Evolutionary conservation across 139 green algal species (phyloP).

Genomic region (Closterium sp.): DNA sequence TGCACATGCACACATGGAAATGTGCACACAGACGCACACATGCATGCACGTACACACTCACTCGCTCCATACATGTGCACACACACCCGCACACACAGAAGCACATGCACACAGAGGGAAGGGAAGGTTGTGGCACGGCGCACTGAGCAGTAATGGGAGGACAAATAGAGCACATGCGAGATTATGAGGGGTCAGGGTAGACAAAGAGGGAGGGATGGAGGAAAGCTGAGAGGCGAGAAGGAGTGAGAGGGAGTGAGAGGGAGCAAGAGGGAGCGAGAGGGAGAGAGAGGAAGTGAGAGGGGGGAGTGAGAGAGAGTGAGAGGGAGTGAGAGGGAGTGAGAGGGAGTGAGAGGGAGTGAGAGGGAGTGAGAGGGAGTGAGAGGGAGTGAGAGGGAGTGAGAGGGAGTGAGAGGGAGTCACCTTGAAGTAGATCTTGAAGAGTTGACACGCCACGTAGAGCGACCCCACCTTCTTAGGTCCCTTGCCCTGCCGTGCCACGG

Average conservation of each 20-base stretch:
- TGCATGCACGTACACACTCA: not conserved
- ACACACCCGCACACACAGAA: not conserved
- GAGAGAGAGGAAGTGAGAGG: not conserved
- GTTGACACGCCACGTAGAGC: slow-evolving; percentile 67
- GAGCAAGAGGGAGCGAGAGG: not conserved
- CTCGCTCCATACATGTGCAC: too few relatives aligned
- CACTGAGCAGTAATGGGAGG: not conserved
- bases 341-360: not conserved
- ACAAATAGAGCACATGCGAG: too few relatives aligned
- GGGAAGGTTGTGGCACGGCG: not conserved
- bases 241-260: not conserved
- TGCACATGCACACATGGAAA: not conserved
- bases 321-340: not conserved
- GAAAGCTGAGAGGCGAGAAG: not conserved
- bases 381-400: not conserved
- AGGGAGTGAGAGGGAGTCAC: slow-evolving; percentile 33
- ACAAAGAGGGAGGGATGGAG: not conserved
- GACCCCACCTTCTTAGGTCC: slow-evolving; percentile 65
- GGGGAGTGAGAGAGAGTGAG: not conserved
- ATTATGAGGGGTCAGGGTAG: too few relatives aligned
- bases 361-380: not conserved
- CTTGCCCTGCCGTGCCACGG: slow-evolving; percentile 51
- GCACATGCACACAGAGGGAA: not conserved
- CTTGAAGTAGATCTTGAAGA: slow-evolving; percentile 80
- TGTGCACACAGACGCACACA: not conserved